These are phyloP conservation scores for Apiospora hydei DNA, from an alignment of 2,329 filamentous ascomycete species.

Conservation along the genomic window DNA sequence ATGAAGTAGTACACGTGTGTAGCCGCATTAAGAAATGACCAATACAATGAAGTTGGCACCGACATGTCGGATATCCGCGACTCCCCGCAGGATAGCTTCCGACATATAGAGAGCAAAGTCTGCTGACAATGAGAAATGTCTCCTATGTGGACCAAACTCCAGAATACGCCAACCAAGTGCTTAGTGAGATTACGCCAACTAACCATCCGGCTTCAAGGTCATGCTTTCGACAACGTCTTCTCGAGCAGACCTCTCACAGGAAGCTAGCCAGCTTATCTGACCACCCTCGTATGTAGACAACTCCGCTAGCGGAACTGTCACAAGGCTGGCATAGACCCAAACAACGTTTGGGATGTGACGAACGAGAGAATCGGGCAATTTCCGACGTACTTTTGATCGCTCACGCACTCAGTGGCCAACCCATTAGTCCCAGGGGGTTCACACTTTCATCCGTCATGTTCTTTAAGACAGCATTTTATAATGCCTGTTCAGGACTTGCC, in stretches of 20 bases:
- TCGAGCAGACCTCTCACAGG: neutral
- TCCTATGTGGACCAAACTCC: neutral
- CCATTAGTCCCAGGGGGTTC: neutral
- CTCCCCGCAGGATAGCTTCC: neutral
- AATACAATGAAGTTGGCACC: neutral
- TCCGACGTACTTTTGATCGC: neutral
- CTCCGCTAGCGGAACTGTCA: neutral
- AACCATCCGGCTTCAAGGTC: neutral
- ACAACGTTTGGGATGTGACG: neutral
- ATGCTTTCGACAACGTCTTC: neutral
- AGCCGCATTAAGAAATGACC: neutral
- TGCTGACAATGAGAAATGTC: neutral
- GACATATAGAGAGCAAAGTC: neutral
- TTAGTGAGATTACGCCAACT: neutral
- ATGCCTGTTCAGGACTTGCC: neutral
- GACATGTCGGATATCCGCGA: neutral
- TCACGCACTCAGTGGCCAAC: neutral
- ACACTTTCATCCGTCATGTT: neutral
- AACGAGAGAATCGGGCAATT: neutral
- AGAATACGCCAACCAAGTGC: neutral
- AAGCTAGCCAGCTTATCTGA: neutral
- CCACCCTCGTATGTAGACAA: neutral
- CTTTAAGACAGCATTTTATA: no score
- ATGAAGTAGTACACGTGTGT: no score
- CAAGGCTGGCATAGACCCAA: neutral